Conservation (phyloP, 306 rosid genomes). For the Glycine tomentella region DNA sequence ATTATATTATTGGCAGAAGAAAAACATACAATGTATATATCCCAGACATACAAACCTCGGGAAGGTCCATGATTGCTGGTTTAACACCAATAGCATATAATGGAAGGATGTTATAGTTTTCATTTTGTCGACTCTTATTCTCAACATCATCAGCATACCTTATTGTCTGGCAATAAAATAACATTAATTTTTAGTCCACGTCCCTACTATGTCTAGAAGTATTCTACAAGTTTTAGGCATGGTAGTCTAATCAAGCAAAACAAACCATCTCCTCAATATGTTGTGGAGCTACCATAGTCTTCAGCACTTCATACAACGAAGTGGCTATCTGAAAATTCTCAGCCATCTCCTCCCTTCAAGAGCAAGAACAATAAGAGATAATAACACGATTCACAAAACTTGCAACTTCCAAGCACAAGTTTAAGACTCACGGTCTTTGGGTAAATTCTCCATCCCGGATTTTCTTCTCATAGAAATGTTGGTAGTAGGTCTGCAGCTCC, state of each 20-base stretch:
- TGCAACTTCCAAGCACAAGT: slow-evolving; percentile 33
- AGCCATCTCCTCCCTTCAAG: slow-evolving; percentile 93
- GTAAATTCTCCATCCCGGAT: slow-evolving; percentile 72
- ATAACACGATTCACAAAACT: slow-evolving; percentile 37
- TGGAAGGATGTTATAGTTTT: slow-evolving; percentile 91
- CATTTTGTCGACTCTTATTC: slow-evolving; percentile 67
- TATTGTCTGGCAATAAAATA: slow-evolving; percentile 65
- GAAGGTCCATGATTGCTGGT: slow-evolving; percentile 92
- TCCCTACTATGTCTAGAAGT: slow-evolving; percentile 17
- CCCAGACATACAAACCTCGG: slow-evolving; percentile 71
- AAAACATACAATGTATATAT: slow-evolving; percentile 35
- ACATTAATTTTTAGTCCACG: slow-evolving; percentile 37
- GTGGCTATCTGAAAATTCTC: slow-evolving; percentile 78
- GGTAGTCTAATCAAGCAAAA: slow-evolving; percentile 39
- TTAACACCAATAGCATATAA: slow-evolving; percentile 81
- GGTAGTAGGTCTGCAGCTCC: slow-evolving; percentile 70
- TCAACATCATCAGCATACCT: slow-evolving; percentile 71
- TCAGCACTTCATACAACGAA: slow-evolving; percentile 81
- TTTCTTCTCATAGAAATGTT: slow-evolving; percentile 63
- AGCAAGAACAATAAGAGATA: slow-evolving; percentile 40
- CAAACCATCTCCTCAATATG: slow-evolving; percentile 67
- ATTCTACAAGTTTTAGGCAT: slow-evolving; percentile 36
- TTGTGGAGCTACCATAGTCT: slow-evolving; percentile 54
- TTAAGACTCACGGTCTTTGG: slow-evolving; percentile 78
- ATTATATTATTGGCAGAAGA: slow-evolving; percentile 10